Evolutionary conservation across 2,329 filamentous ascomycete genomes (phyloP), one percentile per base, ranked within the genome.

Genomic region (Mycogone perniciosa): DNA sequence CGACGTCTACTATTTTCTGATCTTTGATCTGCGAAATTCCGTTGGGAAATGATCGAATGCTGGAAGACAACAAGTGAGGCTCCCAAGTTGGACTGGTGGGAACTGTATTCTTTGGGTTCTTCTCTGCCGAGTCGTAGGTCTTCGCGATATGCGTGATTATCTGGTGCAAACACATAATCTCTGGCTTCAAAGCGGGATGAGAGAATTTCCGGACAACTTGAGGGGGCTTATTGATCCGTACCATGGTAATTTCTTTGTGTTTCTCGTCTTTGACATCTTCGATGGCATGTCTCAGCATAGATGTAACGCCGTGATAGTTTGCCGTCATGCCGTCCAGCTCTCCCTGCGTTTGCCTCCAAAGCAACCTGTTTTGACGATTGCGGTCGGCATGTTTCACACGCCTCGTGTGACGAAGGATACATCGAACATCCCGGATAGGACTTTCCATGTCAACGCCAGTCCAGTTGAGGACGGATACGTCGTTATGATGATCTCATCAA

Each of bases 381-480:
- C 39, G 29, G 31, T 44, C 45, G n/a, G 44, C 45, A 5, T 39
- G 29, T 3, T 31, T 42, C 7, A 10, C 27, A n/a, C 13, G 46
- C 46, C 30, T 45, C 30, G 13, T 50, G 51, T 5, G 40, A 50
- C 10, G 41, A 20, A 29, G 51, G 51, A 41, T 53, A 53, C 40
- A 53, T 38, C 27, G 51, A 53, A 1, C 51, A 46, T 5, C 51
- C 51, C 7, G 51, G 7, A 53, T 33, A 10, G 40, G 39, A 13
- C 51, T 50, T 34, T 40, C 51, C 51, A 46, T 53, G 6, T 53
- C 46, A 9, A 39, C 11, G 6, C 46, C 51, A 2, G 29, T 46
- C 51, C 51, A 53, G 13, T 53, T 53, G 6, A 53, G 50, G 3
- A 53, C 43, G 4, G 49, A 51, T 2, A 51, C 44, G 31, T 47